A percentile compares a stretch with the other conserved stretches of the same genome.
These are phyloP conservation scores for Mentha longifolia DNA, from an alignment of 257 asterid species.

Conservation along the genomic window DNA sequence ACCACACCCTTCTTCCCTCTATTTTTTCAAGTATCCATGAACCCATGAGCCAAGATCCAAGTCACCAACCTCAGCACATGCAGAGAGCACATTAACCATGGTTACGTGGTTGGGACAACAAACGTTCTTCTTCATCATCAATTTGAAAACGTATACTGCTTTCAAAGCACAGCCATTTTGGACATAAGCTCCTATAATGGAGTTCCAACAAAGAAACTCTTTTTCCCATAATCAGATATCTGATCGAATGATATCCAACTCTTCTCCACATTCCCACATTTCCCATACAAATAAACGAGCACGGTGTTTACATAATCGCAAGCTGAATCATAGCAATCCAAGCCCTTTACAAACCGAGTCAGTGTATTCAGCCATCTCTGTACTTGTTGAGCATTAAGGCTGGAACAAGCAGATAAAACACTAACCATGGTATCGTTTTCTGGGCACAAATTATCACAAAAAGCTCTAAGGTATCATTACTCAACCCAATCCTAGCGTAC, in stretches of 20 bases:
- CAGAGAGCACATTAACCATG: slow-evolving; percentile 75
- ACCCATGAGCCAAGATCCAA: slow-evolving; percentile 67
- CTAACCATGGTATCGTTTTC: slow-evolving; percentile 73
- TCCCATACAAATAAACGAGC: slow-evolving; percentile 70
- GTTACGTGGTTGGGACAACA: slow-evolving; percentile 78
- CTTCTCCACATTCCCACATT: slow-evolving; percentile 48
- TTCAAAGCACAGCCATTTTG: slow-evolving; percentile 57
- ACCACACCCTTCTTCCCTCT: slow-evolving; percentile 47
- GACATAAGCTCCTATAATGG: slow-evolving; percentile 62
- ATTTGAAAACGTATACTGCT: slow-evolving; percentile 55
- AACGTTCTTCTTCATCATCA: slow-evolving; percentile 47
- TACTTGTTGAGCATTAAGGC: slow-evolving; percentile 37
- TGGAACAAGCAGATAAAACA: slow-evolving; percentile 72
- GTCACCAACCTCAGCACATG: slow-evolving; percentile 79
- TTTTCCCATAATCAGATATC: slow-evolving; percentile 55
- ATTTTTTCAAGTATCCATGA: slow-evolving; percentile 57
- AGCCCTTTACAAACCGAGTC: slow-evolving; percentile 7
- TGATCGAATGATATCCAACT: slow-evolving; percentile 63
- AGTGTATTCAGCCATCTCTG: slow-evolving; percentile 58
- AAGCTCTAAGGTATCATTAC: slow-evolving; percentile 54
- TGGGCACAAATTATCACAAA: slow-evolving; percentile 51
- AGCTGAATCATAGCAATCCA: slow-evolving; percentile 17
- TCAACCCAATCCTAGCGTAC: slow-evolving; percentile 52
- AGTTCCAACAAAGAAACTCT: slow-evolving; percentile 71
- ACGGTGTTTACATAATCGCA: slow-evolving; percentile 48